phyloP scores from a whole-genome alignment of 306 rosid genomes.

The Vigna hirtella region DNA sequence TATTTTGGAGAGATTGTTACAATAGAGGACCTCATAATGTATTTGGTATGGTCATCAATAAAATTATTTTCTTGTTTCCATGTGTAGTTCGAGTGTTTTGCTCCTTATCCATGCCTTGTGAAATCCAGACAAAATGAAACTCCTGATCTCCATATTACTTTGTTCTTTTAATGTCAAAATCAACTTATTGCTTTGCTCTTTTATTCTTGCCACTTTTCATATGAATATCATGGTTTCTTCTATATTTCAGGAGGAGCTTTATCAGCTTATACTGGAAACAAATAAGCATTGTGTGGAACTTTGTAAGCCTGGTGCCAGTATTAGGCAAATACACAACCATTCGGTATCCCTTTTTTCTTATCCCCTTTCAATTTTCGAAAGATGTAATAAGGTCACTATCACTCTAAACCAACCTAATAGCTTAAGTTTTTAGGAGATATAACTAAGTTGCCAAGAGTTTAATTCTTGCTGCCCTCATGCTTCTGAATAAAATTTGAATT shows the following conservation, averaged over 20 bases:
- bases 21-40: too few species aligned
- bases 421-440: slow-evolving; percentile 24
- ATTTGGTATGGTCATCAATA: too few species aligned
- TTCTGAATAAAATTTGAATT: slow-evolving; percentile 18
- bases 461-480: slow-evolving; percentile 10
- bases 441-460: slow-evolving; percentile 2
- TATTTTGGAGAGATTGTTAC: too few species aligned
- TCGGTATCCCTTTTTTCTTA: slow-evolving; percentile 63
- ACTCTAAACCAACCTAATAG: slow-evolving; percentile 6
- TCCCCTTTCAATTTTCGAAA: not conserved
- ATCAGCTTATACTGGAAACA: slow-evolving; percentile 81
- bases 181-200: slow-evolving; percentile 21
- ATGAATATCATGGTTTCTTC: slow-evolving; percentile 25
- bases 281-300: slow-evolving; percentile 82
- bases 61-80: too few species aligned
- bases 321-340: slow-evolving; percentile 76
- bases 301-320: slow-evolving; percentile 87
- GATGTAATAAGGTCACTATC: slow-evolving; percentile 14
- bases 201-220: slow-evolving; percentile 30
- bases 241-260: slow-evolving; percentile 83
- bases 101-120: slow-evolving; percentile 10
- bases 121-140: slow-evolving; percentile 25
- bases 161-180: slow-evolving; percentile 16
- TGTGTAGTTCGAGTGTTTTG: not conserved
- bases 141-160: slow-evolving; percentile 24